phyloP scores from a whole-genome alignment of 176 grass and related monocot genomes.

The Bromus sterilis region DNA sequence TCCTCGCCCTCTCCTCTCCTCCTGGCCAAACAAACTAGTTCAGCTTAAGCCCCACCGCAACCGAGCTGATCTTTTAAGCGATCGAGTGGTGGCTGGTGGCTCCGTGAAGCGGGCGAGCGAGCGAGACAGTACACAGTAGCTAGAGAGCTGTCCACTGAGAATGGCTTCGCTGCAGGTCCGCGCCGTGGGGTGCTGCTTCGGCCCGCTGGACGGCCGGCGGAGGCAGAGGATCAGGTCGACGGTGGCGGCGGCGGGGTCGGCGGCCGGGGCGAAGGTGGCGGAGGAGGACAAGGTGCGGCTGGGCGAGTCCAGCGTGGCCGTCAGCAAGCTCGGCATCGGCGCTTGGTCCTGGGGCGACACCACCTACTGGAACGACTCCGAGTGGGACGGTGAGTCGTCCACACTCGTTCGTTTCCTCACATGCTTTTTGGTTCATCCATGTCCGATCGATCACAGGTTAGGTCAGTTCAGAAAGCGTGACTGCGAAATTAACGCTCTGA shows the following conservation, averaged over 20 bases:
- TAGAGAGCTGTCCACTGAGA: background rate
- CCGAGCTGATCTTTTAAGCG: background rate
- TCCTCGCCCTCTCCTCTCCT: background rate
- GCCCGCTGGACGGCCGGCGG: background rate
- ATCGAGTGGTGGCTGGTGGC: background rate
- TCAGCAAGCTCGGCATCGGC: conserved; percentile 80
- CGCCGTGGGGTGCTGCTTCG: background rate
- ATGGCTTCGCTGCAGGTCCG: background rate
- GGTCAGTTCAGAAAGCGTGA: background rate
- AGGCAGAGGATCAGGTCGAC: too few relatives aligned
- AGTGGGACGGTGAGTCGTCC: conserved; percentile 81
- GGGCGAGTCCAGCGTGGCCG: conserved; percentile 55
- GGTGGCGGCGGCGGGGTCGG: background rate
- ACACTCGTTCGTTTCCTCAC: background rate
- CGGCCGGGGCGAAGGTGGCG: background rate
- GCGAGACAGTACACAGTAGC: background rate
- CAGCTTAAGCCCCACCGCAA: background rate
- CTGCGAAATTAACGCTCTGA: background rate
- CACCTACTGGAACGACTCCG: conserved; percentile 83
- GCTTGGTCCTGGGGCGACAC: conserved; percentile 93
- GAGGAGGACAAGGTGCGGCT: conserved; percentile 63
- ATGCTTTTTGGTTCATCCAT: too few relatives aligned
- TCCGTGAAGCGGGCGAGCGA: background rate
- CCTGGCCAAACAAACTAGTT: background rate
- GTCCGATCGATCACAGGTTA: too few relatives aligned